These are phyloP conservation scores for Dactylellina parvicollis DNA, from an alignment of 2,329 filamentous ascomycete species.

Conservation along the genomic window DNA sequence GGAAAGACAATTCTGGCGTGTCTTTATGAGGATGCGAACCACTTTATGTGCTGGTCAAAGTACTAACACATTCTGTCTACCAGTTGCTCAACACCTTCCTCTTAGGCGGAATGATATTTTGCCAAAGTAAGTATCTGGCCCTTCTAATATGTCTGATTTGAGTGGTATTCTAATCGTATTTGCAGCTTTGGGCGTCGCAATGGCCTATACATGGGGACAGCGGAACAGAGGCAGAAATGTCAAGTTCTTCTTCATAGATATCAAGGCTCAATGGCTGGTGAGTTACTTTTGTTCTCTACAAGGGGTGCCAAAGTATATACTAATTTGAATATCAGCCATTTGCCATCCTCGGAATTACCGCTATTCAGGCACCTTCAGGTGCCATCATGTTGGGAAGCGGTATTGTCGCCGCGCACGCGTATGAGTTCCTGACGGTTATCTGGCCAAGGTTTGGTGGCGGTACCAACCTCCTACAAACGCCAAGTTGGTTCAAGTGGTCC, in stretches of 20 bases:
- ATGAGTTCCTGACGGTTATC: conserved; percentile 86
- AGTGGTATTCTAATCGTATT: neutral
- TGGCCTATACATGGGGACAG: conserved; percentile 47
- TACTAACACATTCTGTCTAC: conserved; percentile 15
- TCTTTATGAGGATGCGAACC: neutral
- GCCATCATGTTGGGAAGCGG: conserved; percentile 66
- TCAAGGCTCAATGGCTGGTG: conserved; percentile 50
- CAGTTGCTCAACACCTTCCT: conserved; percentile 44
- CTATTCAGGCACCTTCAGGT: conserved; percentile 24
- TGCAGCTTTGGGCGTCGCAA: conserved; percentile 35
- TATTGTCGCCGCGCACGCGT: conserved; percentile 86
- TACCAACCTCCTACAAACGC: conserved; percentile 78
- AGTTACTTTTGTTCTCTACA: neutral
- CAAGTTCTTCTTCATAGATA: conserved; percentile 44
- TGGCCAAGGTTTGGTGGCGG: conserved; percentile 86
- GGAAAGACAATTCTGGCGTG: neutral
- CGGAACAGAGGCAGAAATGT: conserved; percentile 38
- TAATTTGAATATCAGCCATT: conserved; percentile 24
- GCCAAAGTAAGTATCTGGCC: conserved; percentile 12
- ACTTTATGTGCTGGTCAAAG: neutral
- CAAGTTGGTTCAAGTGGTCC: conserved; percentile 74
- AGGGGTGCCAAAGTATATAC: neutral
- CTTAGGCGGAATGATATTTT: conserved; percentile 31
- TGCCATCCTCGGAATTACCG: conserved; percentile 30
- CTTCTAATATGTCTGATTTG: neutral